phyloP scores from a whole-genome alignment of 768 basidiomycete genomes.

The Auricularia sp. region DNA sequence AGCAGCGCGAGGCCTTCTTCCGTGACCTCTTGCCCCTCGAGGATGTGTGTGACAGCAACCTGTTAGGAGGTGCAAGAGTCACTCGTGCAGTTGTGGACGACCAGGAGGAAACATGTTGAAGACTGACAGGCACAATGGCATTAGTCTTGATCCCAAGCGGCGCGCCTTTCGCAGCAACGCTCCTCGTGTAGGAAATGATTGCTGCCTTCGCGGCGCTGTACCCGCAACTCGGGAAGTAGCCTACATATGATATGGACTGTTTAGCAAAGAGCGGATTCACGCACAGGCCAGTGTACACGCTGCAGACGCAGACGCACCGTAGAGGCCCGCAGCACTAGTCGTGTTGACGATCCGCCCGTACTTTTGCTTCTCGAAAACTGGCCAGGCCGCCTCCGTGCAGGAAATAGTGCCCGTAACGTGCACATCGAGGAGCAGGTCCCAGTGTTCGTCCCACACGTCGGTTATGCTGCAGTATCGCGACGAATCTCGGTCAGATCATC shows the following conservation, averaged over 20 bases:
- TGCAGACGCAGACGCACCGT: slow-evolving; percentile 27
- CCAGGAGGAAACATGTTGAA: slow-evolving; percentile 18
- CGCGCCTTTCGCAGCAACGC: slow-evolving; percentile 82
- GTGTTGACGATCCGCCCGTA: slow-evolving; percentile 93
- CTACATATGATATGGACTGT: slow-evolving; percentile 17
- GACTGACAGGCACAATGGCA: slow-evolving; percentile 78
- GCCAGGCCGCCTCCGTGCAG: slow-evolving; percentile 93
- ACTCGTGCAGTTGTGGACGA: slow-evolving; percentile 26
- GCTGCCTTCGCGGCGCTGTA: slow-evolving; percentile 99
- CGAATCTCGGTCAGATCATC: no score
- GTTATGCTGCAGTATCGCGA: slow-evolving; percentile 87
- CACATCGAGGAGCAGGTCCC: slow-evolving; percentile 78
- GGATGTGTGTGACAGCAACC: slow-evolving; percentile 42
- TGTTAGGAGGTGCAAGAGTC: slow-evolving; percentile 34
- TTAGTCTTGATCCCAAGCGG: slow-evolving; percentile 83
- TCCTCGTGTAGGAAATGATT: slow-evolving; percentile 86
- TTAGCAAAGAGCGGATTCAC: no score
- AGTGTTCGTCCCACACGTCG: slow-evolving; percentile 93
- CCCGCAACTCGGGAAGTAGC: slow-evolving; percentile 24
- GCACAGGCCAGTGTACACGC: no score
- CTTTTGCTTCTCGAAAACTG: slow-evolving; percentile 87
- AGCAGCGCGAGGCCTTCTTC: slow-evolving; percentile 39
- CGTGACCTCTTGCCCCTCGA: no score
- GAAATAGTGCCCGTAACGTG: slow-evolving; percentile 91
- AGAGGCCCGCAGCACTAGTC: slow-evolving; percentile 85